Conservation (phyloP, 1,284 basidiomycete genomes). For the Boletus hoseneyae region DNA sequence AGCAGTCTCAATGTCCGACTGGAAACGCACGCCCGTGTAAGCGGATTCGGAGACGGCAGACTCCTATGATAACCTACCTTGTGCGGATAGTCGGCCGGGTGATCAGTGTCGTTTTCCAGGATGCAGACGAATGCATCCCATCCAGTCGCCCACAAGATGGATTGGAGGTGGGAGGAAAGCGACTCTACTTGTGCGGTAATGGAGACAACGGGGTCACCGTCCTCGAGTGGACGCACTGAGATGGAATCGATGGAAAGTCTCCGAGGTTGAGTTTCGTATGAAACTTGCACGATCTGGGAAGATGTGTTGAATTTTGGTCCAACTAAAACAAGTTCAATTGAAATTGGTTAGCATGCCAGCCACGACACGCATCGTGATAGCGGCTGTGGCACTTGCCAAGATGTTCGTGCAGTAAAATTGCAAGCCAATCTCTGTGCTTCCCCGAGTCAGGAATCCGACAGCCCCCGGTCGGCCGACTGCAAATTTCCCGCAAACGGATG, state of each 20-base stretch:
- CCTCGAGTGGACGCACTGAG: conserved; percentile 34
- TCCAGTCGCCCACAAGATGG: conserved; percentile 51
- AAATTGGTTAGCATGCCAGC: conserved; percentile 10
- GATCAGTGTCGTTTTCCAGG: conserved; percentile 34
- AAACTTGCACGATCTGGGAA: conserved; percentile 59
- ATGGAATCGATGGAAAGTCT: conserved; percentile 53
- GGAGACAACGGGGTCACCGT: conserved; percentile 28
- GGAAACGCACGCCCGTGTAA: conserved; percentile 15
- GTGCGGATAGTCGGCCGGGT: conserved; percentile 21
- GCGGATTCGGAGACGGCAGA: conserved; percentile 5
- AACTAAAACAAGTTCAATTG: conserved; percentile 42
- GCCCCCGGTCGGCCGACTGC: conserved; percentile 10
- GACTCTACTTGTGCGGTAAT: conserved; percentile 41
- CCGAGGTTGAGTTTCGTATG: conserved; percentile 58
- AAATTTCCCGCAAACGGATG: conserved; percentile 51
- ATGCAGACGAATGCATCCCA: conserved; percentile 62
- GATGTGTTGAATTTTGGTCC: conserved; percentile 70
- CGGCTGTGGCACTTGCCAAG: conserved; percentile 44
- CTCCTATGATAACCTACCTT: conserved; percentile 28
- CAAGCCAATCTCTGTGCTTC: conserved; percentile 63
- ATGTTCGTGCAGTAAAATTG: conserved; percentile 56
- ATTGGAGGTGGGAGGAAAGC: conserved; percentile 39
- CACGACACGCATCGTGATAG: not conserved
- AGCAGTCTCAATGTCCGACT: conserved; percentile 47
- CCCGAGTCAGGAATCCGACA: conserved; percentile 29